Base-by-base conservation (phyloP, 768 basidiomycete species). In the Mycena olivaceomarginata region DNA sequence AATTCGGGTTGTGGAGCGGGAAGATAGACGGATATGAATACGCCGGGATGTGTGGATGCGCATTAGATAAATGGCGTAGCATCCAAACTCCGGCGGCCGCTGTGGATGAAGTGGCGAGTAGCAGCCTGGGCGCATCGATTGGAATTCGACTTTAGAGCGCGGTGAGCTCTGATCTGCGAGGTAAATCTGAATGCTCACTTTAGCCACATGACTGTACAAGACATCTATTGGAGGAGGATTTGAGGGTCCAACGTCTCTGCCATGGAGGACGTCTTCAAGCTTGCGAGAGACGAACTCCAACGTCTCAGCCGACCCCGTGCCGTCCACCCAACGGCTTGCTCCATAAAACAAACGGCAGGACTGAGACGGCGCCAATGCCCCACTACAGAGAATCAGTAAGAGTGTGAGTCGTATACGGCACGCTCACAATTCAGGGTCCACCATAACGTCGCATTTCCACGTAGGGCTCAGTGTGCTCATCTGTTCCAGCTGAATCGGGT, bases 1-100 rank as follows among this genome's bases (percentile, higher is more conserved):
- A 88, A 25, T 89, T 83, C 0, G 97, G 95, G 78, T 94, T 90
- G 85, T 94, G 93, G 5, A 98, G 89, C 2, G 97, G 96, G 84
- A 98, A 99, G 63, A 97, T 90, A 43, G 83, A 82, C 0, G 90
- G 87, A 80, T 92, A 87, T 0, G 89, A 88, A 3, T 83, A 62
- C 12, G 84, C 64, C 0, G 95, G 90, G 45, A 98, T 92, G 69
- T 94, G 88, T 0, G 91, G 89, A 83, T 93, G 88, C 65, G 86
- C 80, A 71, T 82, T 82, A 40, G 85, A 75, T 74, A 90, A 75
- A 13, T 85, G 82, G 51, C 84, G 86, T 59, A 85, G 77, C 56
- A 86, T n/a, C 79, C 46, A 85, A 82, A 76, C 87, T 90, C 51
- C 90, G 89, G 70, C 91, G 91, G 70, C 89, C 87, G 68, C 86